Conservation (phyloP, 1,284 basidiomycete species). For the Sporisorium graminicola region DNA sequence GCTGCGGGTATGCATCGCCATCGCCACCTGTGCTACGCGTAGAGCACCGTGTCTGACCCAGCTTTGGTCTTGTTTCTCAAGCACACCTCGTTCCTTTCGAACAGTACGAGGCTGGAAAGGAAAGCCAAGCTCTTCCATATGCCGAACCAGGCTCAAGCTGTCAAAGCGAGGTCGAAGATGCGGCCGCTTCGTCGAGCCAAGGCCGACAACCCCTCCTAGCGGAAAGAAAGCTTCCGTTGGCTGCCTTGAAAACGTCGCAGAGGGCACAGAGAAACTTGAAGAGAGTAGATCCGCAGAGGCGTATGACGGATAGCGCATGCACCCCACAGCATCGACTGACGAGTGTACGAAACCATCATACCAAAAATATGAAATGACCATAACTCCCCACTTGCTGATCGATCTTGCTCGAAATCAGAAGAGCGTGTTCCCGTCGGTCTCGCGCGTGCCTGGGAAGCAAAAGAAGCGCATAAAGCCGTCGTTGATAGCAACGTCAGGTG, state of each 20-base stretch:
- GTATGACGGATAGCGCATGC: too few relatives aligned
- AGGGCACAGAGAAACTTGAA: too few relatives aligned
- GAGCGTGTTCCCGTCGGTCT: not conserved
- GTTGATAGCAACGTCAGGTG: too few relatives aligned
- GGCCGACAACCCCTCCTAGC: too few relatives aligned
- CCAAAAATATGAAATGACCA: constrained; percentile 1
- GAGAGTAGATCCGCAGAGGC: too few relatives aligned
- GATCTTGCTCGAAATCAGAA: constrained; percentile 19
- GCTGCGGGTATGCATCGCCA: not conserved
- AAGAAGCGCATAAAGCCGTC: too few relatives aligned
- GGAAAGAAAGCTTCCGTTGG: not conserved
- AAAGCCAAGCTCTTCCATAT: not conserved
- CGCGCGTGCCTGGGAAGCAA: not conserved
- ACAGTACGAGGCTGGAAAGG: not conserved
- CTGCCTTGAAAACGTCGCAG: too few relatives aligned
- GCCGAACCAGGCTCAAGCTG: not conserved
- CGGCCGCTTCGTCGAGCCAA: not conserved
- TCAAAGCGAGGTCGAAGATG: not conserved
- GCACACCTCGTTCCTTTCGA: not conserved
- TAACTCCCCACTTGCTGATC: constrained; percentile 25
- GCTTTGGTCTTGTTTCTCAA: not conserved
- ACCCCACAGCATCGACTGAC: not conserved
- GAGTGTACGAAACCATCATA: not conserved
- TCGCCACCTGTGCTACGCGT: not conserved
- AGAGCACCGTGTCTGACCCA: not conserved